Conservation (phyloP, 2,329 filamentous ascomycete genomes). For the Diaporthe amygdali region DNA sequence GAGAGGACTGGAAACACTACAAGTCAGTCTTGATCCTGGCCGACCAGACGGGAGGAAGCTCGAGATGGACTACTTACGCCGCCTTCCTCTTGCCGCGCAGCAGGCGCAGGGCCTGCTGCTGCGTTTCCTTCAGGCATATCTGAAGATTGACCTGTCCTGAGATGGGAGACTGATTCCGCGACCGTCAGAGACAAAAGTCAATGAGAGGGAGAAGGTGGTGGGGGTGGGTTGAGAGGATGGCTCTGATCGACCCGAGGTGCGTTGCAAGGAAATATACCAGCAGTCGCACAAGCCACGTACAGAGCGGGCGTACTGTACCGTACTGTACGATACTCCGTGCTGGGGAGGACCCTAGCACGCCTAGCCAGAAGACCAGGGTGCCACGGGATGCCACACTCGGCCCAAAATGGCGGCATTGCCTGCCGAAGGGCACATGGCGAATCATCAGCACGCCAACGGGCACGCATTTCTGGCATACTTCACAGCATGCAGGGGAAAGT, state of each 20-base stretch:
- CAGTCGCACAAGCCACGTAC: constrained; percentile 12
- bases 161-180: constrained; percentile 2
- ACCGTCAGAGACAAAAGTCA: constrained; percentile 3
- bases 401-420: constrained; percentile 6
- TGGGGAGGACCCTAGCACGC: neutral
- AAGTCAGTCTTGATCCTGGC: constrained; percentile 26
- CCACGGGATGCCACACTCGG: neutral
- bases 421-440: constrained; percentile 5
- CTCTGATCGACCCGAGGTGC: neutral
- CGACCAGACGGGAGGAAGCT: constrained; percentile 24
- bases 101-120: constrained; percentile 25
- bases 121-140: constrained; percentile 26
- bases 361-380: neutral
- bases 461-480: neutral
- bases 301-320: neutral
- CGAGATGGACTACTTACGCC: constrained; percentile 15
- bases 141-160: constrained; percentile 13
- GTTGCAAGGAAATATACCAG: neutral
- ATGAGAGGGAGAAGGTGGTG: neutral
- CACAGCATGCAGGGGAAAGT: neutral
- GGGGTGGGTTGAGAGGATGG: neutral
- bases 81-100: constrained; percentile 24
- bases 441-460: neutral
- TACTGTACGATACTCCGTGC: neutral
- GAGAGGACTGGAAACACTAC: constrained; percentile 33